Base-by-base conservation (phyloP, 768 basidiomycete species). In the Trametes coccinea region DNA sequence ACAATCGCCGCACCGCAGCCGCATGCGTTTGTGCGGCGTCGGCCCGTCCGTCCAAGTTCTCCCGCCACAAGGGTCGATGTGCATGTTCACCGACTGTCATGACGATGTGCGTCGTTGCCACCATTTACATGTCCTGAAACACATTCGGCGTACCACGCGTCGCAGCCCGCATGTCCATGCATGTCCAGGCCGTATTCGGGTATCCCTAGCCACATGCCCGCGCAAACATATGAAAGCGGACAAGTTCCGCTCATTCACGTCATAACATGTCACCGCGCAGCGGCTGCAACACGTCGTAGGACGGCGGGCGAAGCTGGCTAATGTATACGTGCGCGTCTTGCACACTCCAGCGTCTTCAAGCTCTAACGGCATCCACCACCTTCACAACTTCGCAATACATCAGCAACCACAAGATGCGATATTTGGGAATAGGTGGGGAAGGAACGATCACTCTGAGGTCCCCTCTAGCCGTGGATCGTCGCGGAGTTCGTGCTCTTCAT, bases 1-100 rank as follows among this genome's bases (percentile, higher is more conserved):
- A 40, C 56, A 46, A 43, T 51, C 57, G 57, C 57, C 57, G 57
- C 57, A 40, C 59, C 52, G 29, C 59, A 30, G 44, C 29, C 27
- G 45, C 45, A 22, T 39, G 45, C 8, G 9, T 53, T 37, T 30
- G 30, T 4, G 34, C 49, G 34, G 30, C 51, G 59, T 14, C 47
- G 27, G 14, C 37, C 14, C 43, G 44, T 33, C 55, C 40, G 7
- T n/a, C 49, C 41, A 27, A 8, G n/a, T 43, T 11, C 11, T 14
- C 37, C 49, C 43, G 43, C 43, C n/a, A 13, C 30, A 31, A 53
- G 51, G 59, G 59, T 48, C 52, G 59, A 5, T 37, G 43, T n/a
- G 37, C 17, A 53, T 41, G 53, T n/a, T 30, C 44, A 27, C 44
- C 33, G 47, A 55, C 22, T 55, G 53, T 39, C 60, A 61, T 61